Evolutionary conservation across 108 stramenopile species (phyloP).

Genomic region (Cyclotella choctawhatcheeana): DNA sequence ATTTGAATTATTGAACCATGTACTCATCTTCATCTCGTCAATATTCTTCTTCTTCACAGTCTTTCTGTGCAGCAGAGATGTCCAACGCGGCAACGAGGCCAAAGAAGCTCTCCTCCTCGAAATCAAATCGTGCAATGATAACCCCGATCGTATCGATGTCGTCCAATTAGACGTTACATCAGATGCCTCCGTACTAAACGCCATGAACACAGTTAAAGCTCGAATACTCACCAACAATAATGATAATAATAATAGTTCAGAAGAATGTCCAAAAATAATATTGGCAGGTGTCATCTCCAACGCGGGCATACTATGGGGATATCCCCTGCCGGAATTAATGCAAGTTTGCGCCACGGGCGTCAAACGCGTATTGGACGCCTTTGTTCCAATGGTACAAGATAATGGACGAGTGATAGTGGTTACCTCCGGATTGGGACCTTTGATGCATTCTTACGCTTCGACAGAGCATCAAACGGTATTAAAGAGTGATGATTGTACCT

Average conservation of each 20-base stretch:
- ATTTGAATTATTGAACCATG: too few species aligned
- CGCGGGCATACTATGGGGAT: conserved; percentile 49
- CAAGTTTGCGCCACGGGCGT: conserved; percentile 40
- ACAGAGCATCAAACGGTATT: conserved; percentile 12
- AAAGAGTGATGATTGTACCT: conserved; percentile 14
- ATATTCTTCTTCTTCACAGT: too few species aligned
- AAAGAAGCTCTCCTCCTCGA: conserved; percentile 13
- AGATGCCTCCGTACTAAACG: conserved; percentile 32
- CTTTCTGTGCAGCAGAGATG: conserved; percentile 37
- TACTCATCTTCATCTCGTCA: too few species aligned
- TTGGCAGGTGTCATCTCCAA: conserved; percentile 39
- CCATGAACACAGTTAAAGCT: too few species aligned
- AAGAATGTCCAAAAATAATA: background rate
- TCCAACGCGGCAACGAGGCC: conserved; percentile 25
- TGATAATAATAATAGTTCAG: background rate
- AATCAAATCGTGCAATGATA: background rate
- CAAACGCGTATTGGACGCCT: conserved; percentile 33
- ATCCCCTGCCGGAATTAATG: conserved; percentile 40
- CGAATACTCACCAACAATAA: too few species aligned
- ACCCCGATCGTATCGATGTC: conserved; percentile 34
- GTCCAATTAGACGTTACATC: conserved; percentile 39
- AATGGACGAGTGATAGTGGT: conserved; percentile 45
- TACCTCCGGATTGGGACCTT: conserved; percentile 35
- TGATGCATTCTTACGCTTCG: conserved; percentile 42
- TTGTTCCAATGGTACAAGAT: conserved; percentile 29